Percentiles rank a stretch among this genome's conserved stretches.
These are phyloP conservation scores for Blastobotrys peoriensis DNA, from an alignment of 805 yeast species.

Conservation along the genomic window DNA sequence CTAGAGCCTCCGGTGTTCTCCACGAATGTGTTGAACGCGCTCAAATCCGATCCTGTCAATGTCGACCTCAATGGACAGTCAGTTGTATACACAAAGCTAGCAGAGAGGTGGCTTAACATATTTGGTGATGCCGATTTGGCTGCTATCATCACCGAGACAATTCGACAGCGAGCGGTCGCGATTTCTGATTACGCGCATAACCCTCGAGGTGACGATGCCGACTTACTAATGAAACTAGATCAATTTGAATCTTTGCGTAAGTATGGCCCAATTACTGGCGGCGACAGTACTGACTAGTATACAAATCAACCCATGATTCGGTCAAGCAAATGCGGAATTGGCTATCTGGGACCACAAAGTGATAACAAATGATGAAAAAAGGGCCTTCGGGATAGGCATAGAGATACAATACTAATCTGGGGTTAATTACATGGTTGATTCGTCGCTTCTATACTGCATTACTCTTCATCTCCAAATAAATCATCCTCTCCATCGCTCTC, in stretches of 20 bases:
- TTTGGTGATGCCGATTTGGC: conserved; percentile 62
- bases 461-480: conserved; percentile 8
- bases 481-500: conserved; percentile 29
- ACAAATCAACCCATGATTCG: conserved; percentile 19
- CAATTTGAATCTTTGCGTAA: conserved; percentile 48
- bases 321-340: conserved; percentile 40
- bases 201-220: conserved; percentile 35
- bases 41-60: conserved; percentile 60
- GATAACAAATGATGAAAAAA: no score
- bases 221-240: conserved; percentile 63
- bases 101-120: conserved; percentile 70
- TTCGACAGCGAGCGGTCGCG: conserved; percentile 60
- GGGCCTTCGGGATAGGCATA: no score
- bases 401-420: no score
- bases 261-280: conserved; percentile 2
- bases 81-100: conserved; percentile 63
- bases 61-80: conserved; percentile 63
- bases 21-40: conserved; percentile 66
- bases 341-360: conserved; percentile 27
- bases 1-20: conserved; percentile 66
- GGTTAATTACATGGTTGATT: no score
- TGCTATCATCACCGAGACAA: conserved; percentile 44
- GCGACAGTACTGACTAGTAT: no score
- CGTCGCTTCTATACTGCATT: no score
- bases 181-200: conserved; percentile 66